Base-by-base conservation (phyloP, 2,329 filamentous ascomycete species). In the Fusarium musae region DNA sequence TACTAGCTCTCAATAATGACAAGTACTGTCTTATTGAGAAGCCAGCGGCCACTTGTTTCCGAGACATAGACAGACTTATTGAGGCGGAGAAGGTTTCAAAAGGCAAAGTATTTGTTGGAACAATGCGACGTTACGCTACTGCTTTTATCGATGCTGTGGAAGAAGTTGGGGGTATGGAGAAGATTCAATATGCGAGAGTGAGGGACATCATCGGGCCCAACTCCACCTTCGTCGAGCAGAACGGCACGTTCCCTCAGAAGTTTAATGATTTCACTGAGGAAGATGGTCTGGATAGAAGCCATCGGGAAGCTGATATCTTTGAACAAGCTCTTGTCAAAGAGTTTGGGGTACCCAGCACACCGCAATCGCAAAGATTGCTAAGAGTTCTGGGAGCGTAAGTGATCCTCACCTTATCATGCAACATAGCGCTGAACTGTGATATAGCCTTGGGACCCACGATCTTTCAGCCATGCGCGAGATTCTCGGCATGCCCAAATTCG, bases 21-120 rank as follows among this genome's bases (percentile, higher is more conserved):
- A 92, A 92, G 77, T 82, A 87, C 69, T 86, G 87, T 16, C 83
- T 92, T 66, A 80, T 92, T 8, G 89, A 92, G 77, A 90, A 91
- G 64, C 90, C 90, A 0, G 74, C 89, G 4, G 84, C 88, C 0
- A 75, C 91, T 9, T 86, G 82, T 30, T 78, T 86, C 26, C 82
- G 80, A 5, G 85, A 86, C 52, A 80, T 85, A 0, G 79, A 85
- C 32, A 77, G 80, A 0, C 85, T 92, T 28, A 79, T 86, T 36
- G 84, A 81, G 0, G 88, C 88, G 0, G 86, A 90, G 75, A 78
- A 79, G 23, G 73, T 66, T 2, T 83, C 84, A 1, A 74, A 78
- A 16, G 85, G 83, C 0, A 81, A 80, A 9, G 83, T 90, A 4
- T 88, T 92, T 75, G 87, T 92, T 1, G 89, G 89, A 4, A 90